phyloP scores from a whole-genome alignment of 352 stramenopile genomes.

The Phytophthora agathidicida region DNA sequence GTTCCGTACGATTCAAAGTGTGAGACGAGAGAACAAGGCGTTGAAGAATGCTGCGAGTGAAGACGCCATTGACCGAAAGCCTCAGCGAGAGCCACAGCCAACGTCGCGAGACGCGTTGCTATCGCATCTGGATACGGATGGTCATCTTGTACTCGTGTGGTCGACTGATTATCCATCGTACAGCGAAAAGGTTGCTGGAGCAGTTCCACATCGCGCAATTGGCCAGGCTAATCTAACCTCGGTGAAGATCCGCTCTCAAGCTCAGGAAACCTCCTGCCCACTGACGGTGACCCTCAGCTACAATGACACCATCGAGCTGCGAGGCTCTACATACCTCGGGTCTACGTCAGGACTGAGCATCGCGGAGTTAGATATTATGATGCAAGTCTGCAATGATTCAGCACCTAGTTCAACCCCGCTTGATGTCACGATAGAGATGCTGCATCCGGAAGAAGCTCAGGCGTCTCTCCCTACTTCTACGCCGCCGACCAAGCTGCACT shows the following conservation, averaged over 20 bases:
- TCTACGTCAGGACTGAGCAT: conserved; percentile 39
- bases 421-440: conserved; percentile 81
- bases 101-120: conserved; percentile 67
- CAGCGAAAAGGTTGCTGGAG: conserved; percentile 20
- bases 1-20: conserved; percentile 87
- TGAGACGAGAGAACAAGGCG: conserved; percentile 86
- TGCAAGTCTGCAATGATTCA: conserved; percentile 80
- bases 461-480: conserved; percentile 22
- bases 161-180: conserved; percentile 42
- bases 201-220: conserved; percentile 31
- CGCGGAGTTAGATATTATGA: conserved; percentile 71
- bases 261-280: conserved; percentile 56
- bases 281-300: conserved; percentile 79
- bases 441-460: conserved; percentile 74
- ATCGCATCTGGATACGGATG: conserved; percentile 53
- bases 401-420: conserved; percentile 53
- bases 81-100: conserved; percentile 51
- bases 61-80: conserved; percentile 21
- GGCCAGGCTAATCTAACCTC: conserved; percentile 72
- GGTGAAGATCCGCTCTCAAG: conserved; percentile 59
- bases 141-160: conserved; percentile 74
- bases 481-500: conserved; percentile 37
- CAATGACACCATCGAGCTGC: conserved; percentile 42
- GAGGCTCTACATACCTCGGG: conserved; percentile 4
- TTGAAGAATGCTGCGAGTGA: conserved; percentile 44